Evolutionary conservation across 768 basidiomycete genomes (phyloP).

Genomic region (Kondoa malvinella): DNA sequence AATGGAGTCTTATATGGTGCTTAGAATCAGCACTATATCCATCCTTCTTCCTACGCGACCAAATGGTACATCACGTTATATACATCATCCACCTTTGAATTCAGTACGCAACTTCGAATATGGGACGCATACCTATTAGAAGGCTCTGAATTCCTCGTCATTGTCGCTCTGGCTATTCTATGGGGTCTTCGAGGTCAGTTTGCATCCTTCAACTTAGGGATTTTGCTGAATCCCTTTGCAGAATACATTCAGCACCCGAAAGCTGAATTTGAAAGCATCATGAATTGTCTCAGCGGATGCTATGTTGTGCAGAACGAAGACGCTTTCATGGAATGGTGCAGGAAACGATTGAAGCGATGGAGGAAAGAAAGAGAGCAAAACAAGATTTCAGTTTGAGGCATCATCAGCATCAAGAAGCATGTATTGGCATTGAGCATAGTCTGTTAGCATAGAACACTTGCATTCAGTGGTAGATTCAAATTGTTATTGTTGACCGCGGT

Average conservation of each 20-base stretch:
- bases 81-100: conserved; percentile 72
- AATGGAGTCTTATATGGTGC: not conserved
- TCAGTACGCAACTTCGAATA: conserved; percentile 77
- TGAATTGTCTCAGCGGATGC: conserved; percentile 80
- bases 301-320: conserved; percentile 88
- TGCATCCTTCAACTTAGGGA: not conserved
- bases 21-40: conserved; percentile 64
- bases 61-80: conserved; percentile 99
- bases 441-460: too few relatives aligned
- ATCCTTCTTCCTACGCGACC: conserved; percentile 85
- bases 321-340: conserved; percentile 62
- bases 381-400: not conserved
- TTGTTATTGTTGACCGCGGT: too few relatives aligned
- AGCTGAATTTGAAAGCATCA: conserved; percentile 75
- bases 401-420: not conserved
- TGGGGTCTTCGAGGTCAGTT: conserved; percentile 72
- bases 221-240: conserved; percentile 29
- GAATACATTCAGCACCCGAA: conserved; percentile 64
- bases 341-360: conserved; percentile 39
- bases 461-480: too few relatives aligned
- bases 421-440: not conserved
- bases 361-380: conserved; percentile 6
- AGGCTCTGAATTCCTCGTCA: conserved; percentile 71
- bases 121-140: conserved; percentile 92
- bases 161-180: conserved; percentile 68